These are phyloP conservation scores for Clathrus columnatus DNA, from an alignment of 768 basidiomycete genomes.

Conservation along the genomic window DNA sequence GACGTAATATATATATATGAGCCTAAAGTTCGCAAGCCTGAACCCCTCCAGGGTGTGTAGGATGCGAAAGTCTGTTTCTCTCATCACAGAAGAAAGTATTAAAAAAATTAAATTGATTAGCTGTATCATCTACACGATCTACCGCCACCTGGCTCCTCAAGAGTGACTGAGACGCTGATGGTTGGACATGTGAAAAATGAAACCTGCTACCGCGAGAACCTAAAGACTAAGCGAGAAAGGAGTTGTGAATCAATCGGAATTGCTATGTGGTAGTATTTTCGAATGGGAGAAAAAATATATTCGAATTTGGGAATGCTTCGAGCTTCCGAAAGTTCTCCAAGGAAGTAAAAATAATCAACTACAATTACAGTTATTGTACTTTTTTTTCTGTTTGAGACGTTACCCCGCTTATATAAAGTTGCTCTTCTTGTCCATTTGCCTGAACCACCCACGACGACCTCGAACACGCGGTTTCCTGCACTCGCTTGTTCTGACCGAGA, in stretches of 20 bases:
- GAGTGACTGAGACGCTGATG: conserved; percentile 33
- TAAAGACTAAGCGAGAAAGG: conserved; percentile 32
- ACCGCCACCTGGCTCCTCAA: conserved; percentile 29
- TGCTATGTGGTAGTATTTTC: conserved; percentile 39
- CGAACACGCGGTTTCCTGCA: conserved; percentile 2
- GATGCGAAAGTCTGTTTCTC: conserved; percentile 38
- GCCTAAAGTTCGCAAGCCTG: too few species aligned
- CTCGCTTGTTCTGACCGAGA: background rate
- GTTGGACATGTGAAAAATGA: conserved; percentile 46
- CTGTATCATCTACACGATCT: conserved; percentile 46
- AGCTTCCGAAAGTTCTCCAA: conserved; percentile 36
- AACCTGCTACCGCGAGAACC: conserved; percentile 44
- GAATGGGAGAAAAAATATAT: conserved; percentile 51
- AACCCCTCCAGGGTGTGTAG: conserved; percentile 49
- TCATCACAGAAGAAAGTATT: conserved; percentile 10
- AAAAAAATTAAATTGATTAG: conserved; percentile 23
- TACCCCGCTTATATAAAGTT: background rate
- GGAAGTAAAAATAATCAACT: conserved; percentile 22
- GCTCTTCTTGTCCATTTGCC: background rate
- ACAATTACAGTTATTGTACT: background rate
- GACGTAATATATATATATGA: conserved; percentile 6
- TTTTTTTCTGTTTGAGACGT: background rate
- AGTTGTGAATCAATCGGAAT: conserved; percentile 38
- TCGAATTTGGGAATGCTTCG: conserved; percentile 37
- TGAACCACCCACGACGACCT: background rate